Percentiles rank a stretch among this genome's conserved stretches.
These are phyloP conservation scores for Sinapis alba DNA, from an alignment of 441 rosid species.

Conservation along the genomic window DNA sequence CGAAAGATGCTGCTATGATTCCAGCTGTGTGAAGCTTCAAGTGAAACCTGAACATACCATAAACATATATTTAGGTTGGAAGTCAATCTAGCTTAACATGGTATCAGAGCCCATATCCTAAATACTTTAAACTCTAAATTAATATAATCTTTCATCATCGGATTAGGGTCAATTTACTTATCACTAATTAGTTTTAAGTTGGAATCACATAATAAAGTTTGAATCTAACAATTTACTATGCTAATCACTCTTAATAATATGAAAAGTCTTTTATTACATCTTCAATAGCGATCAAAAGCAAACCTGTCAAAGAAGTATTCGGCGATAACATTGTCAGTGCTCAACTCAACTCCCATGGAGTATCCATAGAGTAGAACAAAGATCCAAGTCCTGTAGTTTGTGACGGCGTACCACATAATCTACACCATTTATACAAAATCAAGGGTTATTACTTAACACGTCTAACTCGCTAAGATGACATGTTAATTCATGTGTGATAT, in stretches of 20 bases:
- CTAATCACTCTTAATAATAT: too few species aligned
- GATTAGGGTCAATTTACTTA: too few species aligned
- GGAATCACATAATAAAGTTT: too few species aligned
- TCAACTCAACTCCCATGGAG: slow-evolving; percentile 68
- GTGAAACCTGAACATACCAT: slow-evolving; percentile 49
- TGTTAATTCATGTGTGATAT: neutral
- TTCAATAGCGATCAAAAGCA: neutral
- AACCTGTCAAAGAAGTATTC: slow-evolving; percentile 77
- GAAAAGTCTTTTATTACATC: too few species aligned
- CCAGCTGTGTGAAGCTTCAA: slow-evolving; percentile 70
- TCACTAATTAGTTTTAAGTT: too few species aligned
- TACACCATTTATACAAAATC: slow-evolving; percentile 15
- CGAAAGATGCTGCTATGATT: slow-evolving; percentile 63
- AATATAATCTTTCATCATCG: too few species aligned
- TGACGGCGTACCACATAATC: slow-evolving; percentile 64
- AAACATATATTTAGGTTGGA: neutral
- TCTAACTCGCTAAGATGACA: neutral
- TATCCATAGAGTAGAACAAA: slow-evolving; percentile 66
- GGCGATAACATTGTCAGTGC: slow-evolving; percentile 66
- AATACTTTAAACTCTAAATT: too few species aligned
- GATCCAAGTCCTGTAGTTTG: slow-evolving; percentile 69
- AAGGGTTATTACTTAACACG: neutral
- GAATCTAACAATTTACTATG: too few species aligned
- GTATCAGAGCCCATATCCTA: too few species aligned
- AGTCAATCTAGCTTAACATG: too few species aligned